phyloP scores from a whole-genome alignment of 768 basidiomycete genomes.

The Phylloporus sp. region DNA sequence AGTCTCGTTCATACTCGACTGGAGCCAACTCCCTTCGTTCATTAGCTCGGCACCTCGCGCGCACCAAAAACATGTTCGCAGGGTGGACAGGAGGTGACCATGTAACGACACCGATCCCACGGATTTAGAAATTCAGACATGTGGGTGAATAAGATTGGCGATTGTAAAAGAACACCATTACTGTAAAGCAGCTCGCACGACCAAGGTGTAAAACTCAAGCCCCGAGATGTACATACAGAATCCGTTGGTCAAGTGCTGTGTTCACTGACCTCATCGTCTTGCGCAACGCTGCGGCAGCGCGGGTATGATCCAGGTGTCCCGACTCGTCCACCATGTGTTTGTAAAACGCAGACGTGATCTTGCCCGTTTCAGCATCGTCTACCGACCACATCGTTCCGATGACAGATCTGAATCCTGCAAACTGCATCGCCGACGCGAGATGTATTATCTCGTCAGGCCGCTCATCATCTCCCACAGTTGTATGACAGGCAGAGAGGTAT shows the following conservation, averaged over 20 bases:
- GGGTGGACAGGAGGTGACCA: too few species aligned
- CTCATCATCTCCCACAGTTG: neutral
- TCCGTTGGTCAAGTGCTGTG: neutral
- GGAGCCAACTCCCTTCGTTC: too few species aligned
- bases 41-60: too few species aligned
- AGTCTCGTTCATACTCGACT: too few species aligned
- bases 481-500: neutral
- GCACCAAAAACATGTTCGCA: too few species aligned
- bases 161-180: too few species aligned
- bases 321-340: neutral
- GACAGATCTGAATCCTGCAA: neutral
- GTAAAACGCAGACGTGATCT: neutral
- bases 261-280: neutral
- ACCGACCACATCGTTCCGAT: neutral
- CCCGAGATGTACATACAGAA: neutral
- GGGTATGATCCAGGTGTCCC: neutral
- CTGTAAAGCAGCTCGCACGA: too few species aligned
- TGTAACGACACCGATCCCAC: too few species aligned
- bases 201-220: neutral
- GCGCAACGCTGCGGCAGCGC: neutral
- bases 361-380: neutral
- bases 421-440: neutral
- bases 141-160: too few species aligned
- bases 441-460: neutral
- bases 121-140: too few species aligned